Evolutionary conservation across 2,329 filamentous ascomycete genomes (phyloP).

Genomic region (Ilyonectria robusta): DNA sequence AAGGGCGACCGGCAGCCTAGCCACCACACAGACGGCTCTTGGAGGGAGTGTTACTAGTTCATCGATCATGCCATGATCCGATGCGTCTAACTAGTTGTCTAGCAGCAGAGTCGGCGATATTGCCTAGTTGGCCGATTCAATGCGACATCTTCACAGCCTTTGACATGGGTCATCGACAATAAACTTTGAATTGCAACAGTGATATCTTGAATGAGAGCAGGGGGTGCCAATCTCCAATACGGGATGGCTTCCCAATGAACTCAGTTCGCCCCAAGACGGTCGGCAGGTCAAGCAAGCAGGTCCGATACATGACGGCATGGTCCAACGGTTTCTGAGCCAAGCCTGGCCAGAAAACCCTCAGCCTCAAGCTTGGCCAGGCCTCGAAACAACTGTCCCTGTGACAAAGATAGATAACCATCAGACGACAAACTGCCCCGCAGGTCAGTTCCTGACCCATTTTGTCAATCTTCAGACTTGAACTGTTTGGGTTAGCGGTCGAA

Average conservation of each 20-base stretch:
- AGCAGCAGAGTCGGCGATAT: too few relatives aligned
- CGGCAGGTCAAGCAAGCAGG: conserved; percentile 7
- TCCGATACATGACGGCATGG: conserved; percentile 12
- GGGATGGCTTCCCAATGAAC: conserved; percentile 4
- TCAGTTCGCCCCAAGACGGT: neutral
- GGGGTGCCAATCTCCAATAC: neutral
- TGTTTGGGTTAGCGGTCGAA: conserved; percentile 14
- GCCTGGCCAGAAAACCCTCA: neutral
- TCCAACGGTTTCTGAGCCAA: conserved; percentile 19
- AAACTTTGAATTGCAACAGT: too few relatives aligned
- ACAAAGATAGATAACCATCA: conserved; percentile 23
- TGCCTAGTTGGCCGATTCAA: too few relatives aligned
- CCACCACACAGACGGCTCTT: too few relatives aligned
- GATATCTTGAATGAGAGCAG: too few relatives aligned
- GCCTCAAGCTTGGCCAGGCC: conserved; percentile 12
- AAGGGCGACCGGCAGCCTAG: too few relatives aligned
- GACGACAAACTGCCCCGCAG: conserved; percentile 11
- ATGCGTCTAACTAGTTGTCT: too few relatives aligned
- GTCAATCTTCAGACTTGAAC: conserved; percentile 17
- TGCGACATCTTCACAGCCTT: too few relatives aligned
- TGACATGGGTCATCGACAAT: too few relatives aligned
- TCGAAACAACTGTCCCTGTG: conserved; percentile 13
- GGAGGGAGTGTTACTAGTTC: too few relatives aligned
- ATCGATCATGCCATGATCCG: too few relatives aligned
- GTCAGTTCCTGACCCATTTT: too few relatives aligned